Base-by-base conservation (phyloP, 345 rosid species). In the Barbarea vulgaris region DNA sequence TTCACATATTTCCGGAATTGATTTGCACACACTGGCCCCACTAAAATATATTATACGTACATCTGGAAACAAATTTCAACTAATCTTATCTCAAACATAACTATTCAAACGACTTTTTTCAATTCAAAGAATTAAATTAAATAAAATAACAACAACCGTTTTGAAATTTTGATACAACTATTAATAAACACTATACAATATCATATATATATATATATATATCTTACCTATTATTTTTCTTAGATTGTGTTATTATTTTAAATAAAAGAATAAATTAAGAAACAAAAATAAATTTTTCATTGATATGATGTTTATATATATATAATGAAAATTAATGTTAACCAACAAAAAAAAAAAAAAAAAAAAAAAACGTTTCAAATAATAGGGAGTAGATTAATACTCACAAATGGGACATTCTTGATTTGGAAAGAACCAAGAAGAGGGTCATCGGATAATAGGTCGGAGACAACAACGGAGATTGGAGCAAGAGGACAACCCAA, bases 401-500 rank as follows among this genome's bases (percentile, higher is more conserved):
- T 85, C 84, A 90, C 98, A 59, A 89, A 83, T 28, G 98, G 93
- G 51, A 79, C 77, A 76, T 84, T 87, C 67, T 86, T 87, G 68
- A 84, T 69, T 60, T 73, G 78, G 57, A 73, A 37, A 71, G 77
- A 72, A 46, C 65, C 77, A 60, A 78, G 74, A 78, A 73, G 72
- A 73, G 80, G 88, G 46, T 84, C 67, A 75, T 66, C 81, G 33
- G 81, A 76, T 31, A 80, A 31, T 2, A 78, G 83, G 34, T 80
- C 74, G 46, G 72, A 64, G 27, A 74, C 70, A 3, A 83, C 72
- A 3, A 89, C 84, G 13, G 98, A 95, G 69, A 94, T 89, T 1
- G 98, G 98, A 44, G 98, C 96, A 31, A 94, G 83, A 6, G 98
- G 98, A 75, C 97, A 94, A 2, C 94, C 98, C 64, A 94, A 78